A percentile compares a stretch with the other conserved stretches of the same genome.
These are phyloP conservation scores for Cryphonectria parasitica DNA, from an alignment of 2,329 filamentous ascomycete genomes.

Conservation along the genomic window DNA sequence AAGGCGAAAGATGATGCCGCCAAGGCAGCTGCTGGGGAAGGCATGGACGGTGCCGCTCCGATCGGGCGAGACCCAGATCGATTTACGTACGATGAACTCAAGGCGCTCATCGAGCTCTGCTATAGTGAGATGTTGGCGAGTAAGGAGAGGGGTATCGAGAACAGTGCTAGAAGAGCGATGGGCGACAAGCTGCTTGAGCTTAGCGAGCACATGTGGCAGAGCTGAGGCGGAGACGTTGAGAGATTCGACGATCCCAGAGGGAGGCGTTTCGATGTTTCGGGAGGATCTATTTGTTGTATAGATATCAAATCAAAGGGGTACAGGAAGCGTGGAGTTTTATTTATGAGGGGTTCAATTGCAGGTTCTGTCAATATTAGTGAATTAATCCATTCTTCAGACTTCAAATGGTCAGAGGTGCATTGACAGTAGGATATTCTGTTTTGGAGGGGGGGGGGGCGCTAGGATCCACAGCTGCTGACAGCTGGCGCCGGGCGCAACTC, in stretches of 20 bases:
- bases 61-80: conserved; percentile 42
- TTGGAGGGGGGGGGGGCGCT: not conserved
- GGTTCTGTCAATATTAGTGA: not conserved
- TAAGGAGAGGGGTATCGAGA: conserved; percentile 68
- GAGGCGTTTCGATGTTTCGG: not conserved
- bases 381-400: not conserved
- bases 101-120: conserved; percentile 67
- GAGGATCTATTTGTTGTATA: not conserved
- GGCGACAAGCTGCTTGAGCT: conserved; percentile 71
- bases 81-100: conserved; percentile 70
- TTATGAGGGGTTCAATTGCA: not conserved
- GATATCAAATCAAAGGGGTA: not conserved
- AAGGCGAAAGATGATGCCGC: conserved; percentile 57
- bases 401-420: not conserved
- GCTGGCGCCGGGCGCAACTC: not conserved
- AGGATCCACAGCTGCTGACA: not conserved
- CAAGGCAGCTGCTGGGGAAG: conserved; percentile 41
- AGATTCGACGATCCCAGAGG: not conserved
- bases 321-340: not conserved
- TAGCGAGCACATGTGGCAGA: conserved; percentile 75
- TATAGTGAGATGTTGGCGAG: conserved; percentile 70
- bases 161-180: conserved; percentile 70
- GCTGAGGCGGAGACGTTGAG: conserved; percentile 34
- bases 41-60: conserved; percentile 33
- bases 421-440: not conserved